A percentile compares a stretch with the other conserved stretches of the same genome.
Conservation (phyloP, 2,329 filamentous ascomycete genomes). For the Orbilia blumenaviensis region DNA sequence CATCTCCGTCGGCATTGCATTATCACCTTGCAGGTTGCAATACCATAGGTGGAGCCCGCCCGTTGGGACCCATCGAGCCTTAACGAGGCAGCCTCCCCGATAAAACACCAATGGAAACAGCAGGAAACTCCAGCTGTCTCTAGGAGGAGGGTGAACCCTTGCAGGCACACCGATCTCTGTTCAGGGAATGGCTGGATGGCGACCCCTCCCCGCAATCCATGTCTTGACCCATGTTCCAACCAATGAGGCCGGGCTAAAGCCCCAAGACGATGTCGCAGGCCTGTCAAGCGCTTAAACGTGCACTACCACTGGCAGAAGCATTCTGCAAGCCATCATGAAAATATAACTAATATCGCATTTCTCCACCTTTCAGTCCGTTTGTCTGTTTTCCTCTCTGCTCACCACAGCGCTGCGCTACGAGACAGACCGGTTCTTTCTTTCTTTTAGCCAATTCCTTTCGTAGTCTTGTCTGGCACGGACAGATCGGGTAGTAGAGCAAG, state of each 20-base stretch:
- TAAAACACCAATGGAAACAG: constrained; percentile 55
- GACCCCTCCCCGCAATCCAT: constrained; percentile 37
- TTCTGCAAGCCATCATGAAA: constrained; percentile 51
- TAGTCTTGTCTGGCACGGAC: constrained; percentile 54
- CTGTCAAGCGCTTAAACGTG: constrained; percentile 53
- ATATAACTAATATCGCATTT: constrained; percentile 54
- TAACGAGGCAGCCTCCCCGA: constrained; percentile 9
- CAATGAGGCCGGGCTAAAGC: constrained; percentile 22
- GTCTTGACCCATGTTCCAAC: constrained; percentile 34
- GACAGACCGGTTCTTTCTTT: constrained; percentile 52
- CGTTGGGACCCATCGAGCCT: not conserved
- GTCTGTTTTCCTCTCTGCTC: constrained; percentile 33
- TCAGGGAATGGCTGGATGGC: constrained; percentile 47
- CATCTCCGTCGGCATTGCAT: not conserved
- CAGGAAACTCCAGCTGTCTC: constrained; percentile 48
- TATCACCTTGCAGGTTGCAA: not conserved
- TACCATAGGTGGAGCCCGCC: not conserved
- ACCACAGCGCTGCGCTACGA: constrained; percentile 38
- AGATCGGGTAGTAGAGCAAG: constrained; percentile 53
- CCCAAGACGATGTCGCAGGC: constrained; percentile 48
- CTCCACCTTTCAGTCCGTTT: constrained; percentile 41
- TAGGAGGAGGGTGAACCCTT: constrained; percentile 28
- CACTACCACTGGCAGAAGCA: constrained; percentile 43
- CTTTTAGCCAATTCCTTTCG: constrained; percentile 53
- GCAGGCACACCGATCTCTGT: constrained; percentile 36